Evolutionary conservation across 306 rosid genomes (phyloP).

Genomic region (Lathyrus tuberosus): DNA sequence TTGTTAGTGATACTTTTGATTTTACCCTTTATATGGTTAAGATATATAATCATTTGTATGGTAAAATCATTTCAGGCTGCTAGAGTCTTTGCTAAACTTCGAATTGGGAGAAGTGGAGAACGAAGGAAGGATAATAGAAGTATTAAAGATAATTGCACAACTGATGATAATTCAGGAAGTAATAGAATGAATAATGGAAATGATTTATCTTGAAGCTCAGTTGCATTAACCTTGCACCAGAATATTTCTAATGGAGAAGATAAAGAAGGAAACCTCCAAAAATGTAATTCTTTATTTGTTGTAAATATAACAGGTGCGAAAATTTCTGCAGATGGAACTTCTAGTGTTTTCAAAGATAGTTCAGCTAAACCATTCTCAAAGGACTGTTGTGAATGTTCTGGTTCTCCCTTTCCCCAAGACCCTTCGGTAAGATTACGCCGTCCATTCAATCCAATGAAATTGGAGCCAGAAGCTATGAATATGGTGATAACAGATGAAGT

Average conservation of each 20-base stretch:
- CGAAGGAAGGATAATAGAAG: slow-evolving; percentile 44
- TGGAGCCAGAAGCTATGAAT: slow-evolving; percentile 47
- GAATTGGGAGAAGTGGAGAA: slow-evolving; percentile 46
- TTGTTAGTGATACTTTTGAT: slow-evolving; percentile 1
- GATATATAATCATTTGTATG: slow-evolving; percentile 13
- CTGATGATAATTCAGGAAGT: slow-evolving; percentile 39
- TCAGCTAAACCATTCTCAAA: slow-evolving; percentile 42
- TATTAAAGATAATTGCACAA: slow-evolving; percentile 32
- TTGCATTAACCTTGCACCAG: slow-evolving; percentile 31
- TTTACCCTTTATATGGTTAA: too few species aligned
- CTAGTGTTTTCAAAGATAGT: slow-evolving; percentile 34
- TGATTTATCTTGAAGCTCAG: slow-evolving; percentile 38
- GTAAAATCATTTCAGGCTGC: slow-evolving; percentile 58
- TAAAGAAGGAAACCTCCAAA: slow-evolving; percentile 33
- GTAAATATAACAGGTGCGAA: slow-evolving; percentile 35
- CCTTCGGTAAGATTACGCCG: slow-evolving; percentile 34
- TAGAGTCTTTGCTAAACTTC: slow-evolving; percentile 57
- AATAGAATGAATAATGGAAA: slow-evolving; percentile 37
- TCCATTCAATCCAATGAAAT: slow-evolving; percentile 34
- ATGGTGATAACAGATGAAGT: slow-evolving; percentile 35
- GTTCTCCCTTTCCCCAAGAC: slow-evolving; percentile 37
- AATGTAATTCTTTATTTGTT: slow-evolving; percentile 18
- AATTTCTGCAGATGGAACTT: slow-evolving; percentile 27
- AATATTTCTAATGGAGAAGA: slow-evolving; percentile 37
- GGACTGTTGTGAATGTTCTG: slow-evolving; percentile 43